Evolutionary conservation across 208 protist genomes (phyloP), one percentile per base, ranked within the genome.

Genomic region (Plasmodiophora brassicae): DNA sequence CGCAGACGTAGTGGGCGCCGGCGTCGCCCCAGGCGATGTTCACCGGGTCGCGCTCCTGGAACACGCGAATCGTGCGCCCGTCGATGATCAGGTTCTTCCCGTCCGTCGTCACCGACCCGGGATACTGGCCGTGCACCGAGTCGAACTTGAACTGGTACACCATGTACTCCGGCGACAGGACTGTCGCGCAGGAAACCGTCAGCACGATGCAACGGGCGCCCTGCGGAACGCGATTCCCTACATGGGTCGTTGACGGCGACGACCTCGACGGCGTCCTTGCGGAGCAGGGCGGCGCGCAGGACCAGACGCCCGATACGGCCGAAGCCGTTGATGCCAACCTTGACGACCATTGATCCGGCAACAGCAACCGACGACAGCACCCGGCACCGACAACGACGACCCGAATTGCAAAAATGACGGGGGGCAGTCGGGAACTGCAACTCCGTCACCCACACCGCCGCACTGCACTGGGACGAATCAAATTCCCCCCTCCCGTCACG

Each of bases 1-100:
- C 98, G 90, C 99, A 94, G 84, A 99, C 96, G 91, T 97, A 96
- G 41, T 99, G 95, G 83, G 96, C 97, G 53, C 96, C 96, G 38
- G 92, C 71, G 44, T 93, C 91, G 45, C 87, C 94, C 98, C 97
- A 99, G 39, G 28, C 44, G 46, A 90, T 78, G 22, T 88, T 88
- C 60, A 54, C 72, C 84, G 84, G 84, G 50, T 87, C 50, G 14
- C 22, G 8, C 35, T 84, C 71, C 35, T 84, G 71, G 65, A 89
- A 84, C 57, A 92, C 65, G 1, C 35, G 85, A 84, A 95, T 78
- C 38, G 22, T 36, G 20, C 90, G 65, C 8, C 91, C 92, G 85
- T 95, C 83, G 87, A 94, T 85, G 25, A 93, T 25, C 50, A 88
- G 71, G 20, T 60, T 86, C 25, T 35, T 83, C 8, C 72, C 90